These are phyloP conservation scores for Nevesoporus exiguus DNA, from an alignment of 768 basidiomycete species.

Conservation along the genomic window DNA sequence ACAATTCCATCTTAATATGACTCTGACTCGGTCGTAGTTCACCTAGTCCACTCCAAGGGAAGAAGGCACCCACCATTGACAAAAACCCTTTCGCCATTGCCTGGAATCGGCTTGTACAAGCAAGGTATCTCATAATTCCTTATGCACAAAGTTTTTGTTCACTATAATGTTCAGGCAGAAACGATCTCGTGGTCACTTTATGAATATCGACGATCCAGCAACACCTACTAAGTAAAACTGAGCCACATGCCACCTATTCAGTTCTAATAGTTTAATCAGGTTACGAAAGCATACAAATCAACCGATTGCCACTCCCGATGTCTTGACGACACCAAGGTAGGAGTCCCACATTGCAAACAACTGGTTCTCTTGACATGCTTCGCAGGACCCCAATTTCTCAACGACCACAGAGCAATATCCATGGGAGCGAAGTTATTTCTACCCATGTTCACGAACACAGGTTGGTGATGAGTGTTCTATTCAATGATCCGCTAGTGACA, in stretches of 20 bases:
- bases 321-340: conserved; percentile 10
- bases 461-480: conserved; percentile 5
- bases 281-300: conserved; percentile 1
- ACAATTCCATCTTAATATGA: background rate
- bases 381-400: background rate
- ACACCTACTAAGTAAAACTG: conserved; percentile 24
- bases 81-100: conserved; percentile 22
- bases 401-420: background rate
- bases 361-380: background rate
- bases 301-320: conserved; percentile 2
- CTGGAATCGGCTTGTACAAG: conserved; percentile 19
- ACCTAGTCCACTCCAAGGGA: background rate
- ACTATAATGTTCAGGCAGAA: conserved; percentile 18
- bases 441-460: background rate
- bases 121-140: conserved; percentile 7
- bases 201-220: conserved; percentile 2
- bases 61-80: background rate
- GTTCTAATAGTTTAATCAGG: conserved; percentile 1
- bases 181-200: conserved; percentile 23
- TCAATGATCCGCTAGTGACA: background rate
- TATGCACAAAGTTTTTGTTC: background rate
- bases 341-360: background rate
- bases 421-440: background rate
- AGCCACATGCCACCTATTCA: background rate
- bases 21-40: background rate